A percentile compares a stretch with the other conserved stretches of the same genome.
Evolutionary conservation across 2,329 filamentous ascomycete genomes (phyloP).

Genomic region (Tothia fuscella): DNA sequence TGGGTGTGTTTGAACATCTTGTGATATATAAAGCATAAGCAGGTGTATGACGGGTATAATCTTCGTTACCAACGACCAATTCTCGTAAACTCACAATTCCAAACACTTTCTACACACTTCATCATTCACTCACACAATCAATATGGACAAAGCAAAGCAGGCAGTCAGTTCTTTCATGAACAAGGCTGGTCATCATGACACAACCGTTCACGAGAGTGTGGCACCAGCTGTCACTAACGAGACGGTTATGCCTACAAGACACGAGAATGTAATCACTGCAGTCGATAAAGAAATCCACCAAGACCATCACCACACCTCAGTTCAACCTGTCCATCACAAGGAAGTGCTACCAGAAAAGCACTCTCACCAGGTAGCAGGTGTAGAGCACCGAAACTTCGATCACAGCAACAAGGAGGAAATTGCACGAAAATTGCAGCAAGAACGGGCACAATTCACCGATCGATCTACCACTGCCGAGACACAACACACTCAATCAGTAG

Average conservation of each 20-base stretch:
- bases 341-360: constrained; percentile 52
- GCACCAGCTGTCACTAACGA: constrained; percentile 50
- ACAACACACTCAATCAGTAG: constrained; percentile 36
- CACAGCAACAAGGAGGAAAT: constrained; percentile 38
- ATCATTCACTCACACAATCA: constrained; percentile 16
- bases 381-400: constrained; percentile 49
- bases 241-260: constrained; percentile 45
- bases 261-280: constrained; percentile 50
- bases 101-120: background rate
- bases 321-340: constrained; percentile 50
- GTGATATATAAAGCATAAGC: no score
- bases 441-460: constrained; percentile 44
- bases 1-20: no score
- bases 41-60: background rate
- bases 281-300: constrained; percentile 60
- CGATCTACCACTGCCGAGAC: constrained; percentile 35
- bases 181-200: constrained; percentile 47
- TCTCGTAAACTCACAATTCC: background rate
- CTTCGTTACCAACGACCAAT: background rate
- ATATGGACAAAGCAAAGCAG: constrained; percentile 54
- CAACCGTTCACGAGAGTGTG: constrained; percentile 46
- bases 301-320: constrained; percentile 58
- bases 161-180: constrained; percentile 48
- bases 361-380: constrained; percentile 43
- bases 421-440: constrained; percentile 25